Evolutionary conservation across 108 stramenopile species (phyloP).

Genomic region (Skeletonema grethae): DNA sequence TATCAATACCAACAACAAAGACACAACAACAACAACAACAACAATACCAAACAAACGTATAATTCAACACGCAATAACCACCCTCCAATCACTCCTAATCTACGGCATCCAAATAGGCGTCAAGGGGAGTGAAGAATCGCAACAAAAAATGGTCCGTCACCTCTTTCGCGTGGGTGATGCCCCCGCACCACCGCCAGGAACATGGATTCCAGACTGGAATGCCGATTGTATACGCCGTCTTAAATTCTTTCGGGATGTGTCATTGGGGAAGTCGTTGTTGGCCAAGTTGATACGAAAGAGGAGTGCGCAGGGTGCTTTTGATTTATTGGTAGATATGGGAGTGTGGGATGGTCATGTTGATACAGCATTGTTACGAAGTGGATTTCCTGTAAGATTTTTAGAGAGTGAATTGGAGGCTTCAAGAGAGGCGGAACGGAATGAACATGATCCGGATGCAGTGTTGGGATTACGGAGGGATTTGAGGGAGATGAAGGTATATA

Average conservation of each 20-base stretch:
- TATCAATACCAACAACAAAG: background rate
- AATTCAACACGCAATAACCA: constrained; percentile 51
- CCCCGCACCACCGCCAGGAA: background rate
- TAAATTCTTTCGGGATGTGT: constrained; percentile 53
- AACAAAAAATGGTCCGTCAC: constrained; percentile 58
- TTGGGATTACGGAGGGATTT: constrained; percentile 72
- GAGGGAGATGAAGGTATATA: constrained; percentile 66
- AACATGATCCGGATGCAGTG: constrained; percentile 58
- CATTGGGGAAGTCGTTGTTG: constrained; percentile 55
- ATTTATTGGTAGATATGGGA: constrained; percentile 64
- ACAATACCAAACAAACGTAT: constrained; percentile 24
- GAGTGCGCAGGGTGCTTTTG: constrained; percentile 67
- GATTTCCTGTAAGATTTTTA: constrained; percentile 68
- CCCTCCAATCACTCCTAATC: constrained; percentile 67
- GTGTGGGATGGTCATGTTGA: constrained; percentile 67
- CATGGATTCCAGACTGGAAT: constrained; percentile 41
- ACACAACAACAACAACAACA: background rate
- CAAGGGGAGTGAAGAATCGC: constrained; percentile 54
- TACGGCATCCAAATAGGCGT: constrained; percentile 68
- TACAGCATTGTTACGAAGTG: constrained; percentile 68
- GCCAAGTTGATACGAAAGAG: constrained; percentile 55
- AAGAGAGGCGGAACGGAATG: constrained; percentile 14
- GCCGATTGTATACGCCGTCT: constrained; percentile 49
- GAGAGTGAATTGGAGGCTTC: constrained; percentile 46
- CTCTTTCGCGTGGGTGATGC: constrained; percentile 30